Percentiles rank a stretch among this genome's conserved stretches.
Evolutionary conservation across 2,329 filamentous ascomycete species (phyloP).

Genomic region (Talaromyces sp.): DNA sequence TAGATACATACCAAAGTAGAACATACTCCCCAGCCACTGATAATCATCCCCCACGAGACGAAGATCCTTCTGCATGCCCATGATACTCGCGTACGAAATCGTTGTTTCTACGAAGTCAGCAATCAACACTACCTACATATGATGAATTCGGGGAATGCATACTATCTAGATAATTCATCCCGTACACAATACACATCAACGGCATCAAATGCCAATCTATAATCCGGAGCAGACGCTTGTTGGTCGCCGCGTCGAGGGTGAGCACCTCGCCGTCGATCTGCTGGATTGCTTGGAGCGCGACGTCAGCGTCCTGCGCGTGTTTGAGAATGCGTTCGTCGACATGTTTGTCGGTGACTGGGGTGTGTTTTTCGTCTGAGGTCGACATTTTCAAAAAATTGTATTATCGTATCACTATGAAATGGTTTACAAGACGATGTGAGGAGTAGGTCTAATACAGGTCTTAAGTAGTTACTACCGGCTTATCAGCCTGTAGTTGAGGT

Average conservation of each 20-base stretch:
- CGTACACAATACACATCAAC: slow-evolving; percentile 54
- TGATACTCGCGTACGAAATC: slow-evolving; percentile 50
- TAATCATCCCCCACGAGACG: slow-evolving; percentile 43
- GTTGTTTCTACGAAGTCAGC: slow-evolving; percentile 38
- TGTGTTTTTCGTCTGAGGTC: slow-evolving; percentile 19
- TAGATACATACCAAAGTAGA: slow-evolving; percentile 44
- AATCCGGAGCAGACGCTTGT: slow-evolving; percentile 53
- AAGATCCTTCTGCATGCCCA: slow-evolving; percentile 49
- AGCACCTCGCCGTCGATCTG: slow-evolving; percentile 47
- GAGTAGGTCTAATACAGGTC: no score
- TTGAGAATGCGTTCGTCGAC: slow-evolving; percentile 40
- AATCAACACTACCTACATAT: not conserved
- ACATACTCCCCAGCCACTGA: slow-evolving; percentile 50
- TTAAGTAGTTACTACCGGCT: not conserved
- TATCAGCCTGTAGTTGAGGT: not conserved
- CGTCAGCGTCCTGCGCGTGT: slow-evolving; percentile 55
- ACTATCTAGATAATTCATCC: slow-evolving; percentile 54
- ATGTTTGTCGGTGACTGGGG: slow-evolving; percentile 11
- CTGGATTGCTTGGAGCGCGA: slow-evolving; percentile 55
- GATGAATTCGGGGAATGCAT: slow-evolving; percentile 14
- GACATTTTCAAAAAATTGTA: no score
- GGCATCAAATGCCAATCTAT: slow-evolving; percentile 62
- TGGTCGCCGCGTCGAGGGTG: slow-evolving; percentile 52
- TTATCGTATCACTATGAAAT: no score
- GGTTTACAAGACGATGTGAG: no score